Base-by-base conservation (phyloP, 1,284 basidiomycete genomes). In the Fomitopsis pinicola region DNA sequence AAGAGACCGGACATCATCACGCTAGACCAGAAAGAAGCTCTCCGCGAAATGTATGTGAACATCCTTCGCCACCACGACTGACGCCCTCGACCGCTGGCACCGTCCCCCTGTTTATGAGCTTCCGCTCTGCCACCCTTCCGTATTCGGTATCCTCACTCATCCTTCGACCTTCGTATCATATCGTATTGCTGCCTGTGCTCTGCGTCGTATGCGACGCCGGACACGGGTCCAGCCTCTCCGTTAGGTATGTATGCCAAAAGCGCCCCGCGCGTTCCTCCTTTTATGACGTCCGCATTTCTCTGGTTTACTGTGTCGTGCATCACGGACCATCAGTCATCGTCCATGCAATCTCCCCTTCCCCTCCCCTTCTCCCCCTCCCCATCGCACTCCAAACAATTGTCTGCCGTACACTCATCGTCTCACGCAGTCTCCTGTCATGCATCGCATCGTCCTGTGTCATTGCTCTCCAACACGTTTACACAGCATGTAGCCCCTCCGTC, bases 1-100 rank as follows among this genome's bases (percentile, higher is more conserved):
- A 46, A 14, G 12, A 26, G 55, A 30, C 19, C 35, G 19, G 40
- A 50, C 36, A 38, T 57, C 19, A 85, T 67, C 62, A 74, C 75
- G n/a, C 57, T 63, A 2, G 67, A 76, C 3, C 80, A 85, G 62
- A 76, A 78, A 38, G 67, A 73, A n/a, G 67, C 69, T 12, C 76
- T 87, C 28, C 63, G 70, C 10, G 73, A 77, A 46, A 76, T 86
- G 64, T 84, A 83, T 67, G 73, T 66, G 50, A 76, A 75, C 7
- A 71, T 86, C 54, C 26, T 44, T 28, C 35, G 42, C 12, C 38
- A 35, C 33, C 5, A 12, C 42, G 45, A 48, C 45, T 22, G 26
- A 28, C 26, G 26, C 4, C 26, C n/a, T 22, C 45, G 45, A 26
- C 10, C 12, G 1, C 19, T 7, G 36, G 36, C 17, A n/a, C 9